Evolutionary conservation across 179 eudicot genomes (phyloP), one percentile per base, ranked within the genome.

Genomic region (Beta lomatogona): DNA sequence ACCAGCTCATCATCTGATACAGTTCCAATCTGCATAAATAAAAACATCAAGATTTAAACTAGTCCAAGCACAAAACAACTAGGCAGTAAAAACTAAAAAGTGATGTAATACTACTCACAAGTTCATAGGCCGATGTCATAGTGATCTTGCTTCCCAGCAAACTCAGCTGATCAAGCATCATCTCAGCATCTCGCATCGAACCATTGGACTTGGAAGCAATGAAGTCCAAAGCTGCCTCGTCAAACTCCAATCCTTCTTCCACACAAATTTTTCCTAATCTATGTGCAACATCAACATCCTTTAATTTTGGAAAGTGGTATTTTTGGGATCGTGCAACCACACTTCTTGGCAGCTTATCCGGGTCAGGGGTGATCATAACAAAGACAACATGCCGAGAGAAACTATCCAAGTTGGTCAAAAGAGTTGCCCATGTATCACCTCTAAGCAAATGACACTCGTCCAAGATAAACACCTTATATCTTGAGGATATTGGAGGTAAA

Each of bases 151-250:
- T 93, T 45, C 97, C 96, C 59, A 96, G 90, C 85, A 96, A 88
- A 86, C 97, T 93, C 72, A 94, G 88, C 84, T 96, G 99, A 86
- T 96, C 99, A 80, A 96, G 90, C 96, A 90, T 94, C 98, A 94
- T 94, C 80, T 94, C 98, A 63, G 97, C 98, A 85, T 94, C 99
- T 66, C 97, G 90, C 77, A 96, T 87, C 50, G 99, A 96, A 69
- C 99, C 98, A 87, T 88, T 88, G 44, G 97, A 94, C 82, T 89
- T 94, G 52, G 87, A 83, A 71, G 98, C 94, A 85, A 96, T 88
- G 71, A 96, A 92, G 64, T 90, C 93, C 72, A 96, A 84, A 85
- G 99, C 99, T 70, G 54, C 93, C 77, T 83, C 86, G 44, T 93
- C 98, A 79, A 90, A 92, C 54, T 94, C 94, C 72, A 96, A 75